Evolutionary conservation across 108 stramenopile genomes (phyloP).

Genomic region (Cyclotella kingstonii): DNA sequence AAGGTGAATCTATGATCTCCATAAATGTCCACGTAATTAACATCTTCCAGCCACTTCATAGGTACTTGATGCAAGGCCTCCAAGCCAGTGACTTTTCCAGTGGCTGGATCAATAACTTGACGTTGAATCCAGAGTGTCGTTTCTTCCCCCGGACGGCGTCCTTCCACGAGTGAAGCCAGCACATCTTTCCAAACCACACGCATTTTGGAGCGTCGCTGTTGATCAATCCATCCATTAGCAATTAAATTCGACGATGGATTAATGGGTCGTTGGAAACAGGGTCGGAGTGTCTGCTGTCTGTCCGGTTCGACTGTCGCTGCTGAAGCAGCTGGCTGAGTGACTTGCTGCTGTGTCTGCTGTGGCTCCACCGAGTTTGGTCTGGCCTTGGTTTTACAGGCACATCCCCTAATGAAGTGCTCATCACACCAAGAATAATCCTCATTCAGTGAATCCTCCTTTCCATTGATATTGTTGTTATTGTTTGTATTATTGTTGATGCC

Average conservation of each 20-base stretch:
- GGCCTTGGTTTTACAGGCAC: conserved; percentile 33
- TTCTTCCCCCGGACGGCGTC: conserved; percentile 74
- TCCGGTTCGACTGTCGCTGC: conserved; percentile 14
- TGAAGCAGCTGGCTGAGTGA: conserved; percentile 2
- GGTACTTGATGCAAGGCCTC: conserved; percentile 88
- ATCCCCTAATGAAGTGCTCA: conserved; percentile 51
- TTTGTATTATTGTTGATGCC: background rate
- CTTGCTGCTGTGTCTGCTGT: background rate
- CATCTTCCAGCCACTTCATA: conserved; percentile 72
- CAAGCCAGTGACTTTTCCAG: conserved; percentile 58
- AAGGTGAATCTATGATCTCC: conserved; percentile 77
- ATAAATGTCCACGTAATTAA: conserved; percentile 62
- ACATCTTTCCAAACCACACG: conserved; percentile 84
- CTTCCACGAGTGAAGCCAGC: conserved; percentile 72
- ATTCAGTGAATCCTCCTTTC: conserved; percentile 26
- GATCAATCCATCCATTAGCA: conserved; percentile 86
- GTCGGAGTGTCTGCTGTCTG: conserved; percentile 21
- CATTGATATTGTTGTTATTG: too few relatives aligned
- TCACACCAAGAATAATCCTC: conserved; percentile 52
- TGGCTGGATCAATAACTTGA: conserved; percentile 53
- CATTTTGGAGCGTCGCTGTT: conserved; percentile 83
- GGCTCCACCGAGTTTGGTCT: conserved; percentile 3
- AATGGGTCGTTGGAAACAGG: conserved; percentile 69
- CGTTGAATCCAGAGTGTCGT: conserved; percentile 90
- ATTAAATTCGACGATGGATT: conserved; percentile 72